Conservation (phyloP, 192 early-diverging fungal species). For the Coemansia sp. region DNA sequence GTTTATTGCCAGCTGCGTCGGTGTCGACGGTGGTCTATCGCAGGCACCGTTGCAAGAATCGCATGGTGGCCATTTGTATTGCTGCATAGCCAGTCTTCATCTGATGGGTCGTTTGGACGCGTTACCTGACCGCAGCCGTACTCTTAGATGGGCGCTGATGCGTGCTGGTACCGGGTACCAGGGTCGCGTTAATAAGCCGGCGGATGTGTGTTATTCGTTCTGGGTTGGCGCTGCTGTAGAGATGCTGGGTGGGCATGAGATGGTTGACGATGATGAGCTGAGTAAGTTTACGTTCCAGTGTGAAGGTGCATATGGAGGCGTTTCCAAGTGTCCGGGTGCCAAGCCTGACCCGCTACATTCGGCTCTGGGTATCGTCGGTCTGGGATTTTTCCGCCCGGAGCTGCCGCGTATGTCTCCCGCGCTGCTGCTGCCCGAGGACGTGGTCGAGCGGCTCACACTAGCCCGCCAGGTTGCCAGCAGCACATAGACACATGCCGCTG, state of each 20-base stretch:
- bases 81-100: constrained; percentile 79
- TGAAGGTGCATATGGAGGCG: constrained; percentile 45
- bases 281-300: constrained; percentile 23
- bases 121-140: constrained; percentile 55
- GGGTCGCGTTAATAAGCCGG: constrained; percentile 81
- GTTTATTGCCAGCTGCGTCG: constrained; percentile 41
- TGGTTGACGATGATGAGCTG: constrained; percentile 24
- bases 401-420: constrained; percentile 43
- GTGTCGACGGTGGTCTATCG: constrained; percentile 64
- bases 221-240: constrained; percentile 87
- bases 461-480: background rate
- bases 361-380: constrained; percentile 46
- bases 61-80: constrained; percentile 88
- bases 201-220: constrained; percentile 97
- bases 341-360: constrained; percentile 50
- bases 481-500: too few species aligned
- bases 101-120: constrained; percentile 67
- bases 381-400: constrained; percentile 32
- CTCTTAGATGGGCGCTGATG: constrained; percentile 73
- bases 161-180: constrained; percentile 87
- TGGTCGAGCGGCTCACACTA: too few species aligned
- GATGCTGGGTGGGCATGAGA: constrained; percentile 47
- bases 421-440: constrained; percentile 36
- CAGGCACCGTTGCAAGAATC: constrained; percentile 77
- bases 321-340: constrained; percentile 38